Conservation (phyloP, 331 rosid species). For the Pyrus hybrid region DNA sequence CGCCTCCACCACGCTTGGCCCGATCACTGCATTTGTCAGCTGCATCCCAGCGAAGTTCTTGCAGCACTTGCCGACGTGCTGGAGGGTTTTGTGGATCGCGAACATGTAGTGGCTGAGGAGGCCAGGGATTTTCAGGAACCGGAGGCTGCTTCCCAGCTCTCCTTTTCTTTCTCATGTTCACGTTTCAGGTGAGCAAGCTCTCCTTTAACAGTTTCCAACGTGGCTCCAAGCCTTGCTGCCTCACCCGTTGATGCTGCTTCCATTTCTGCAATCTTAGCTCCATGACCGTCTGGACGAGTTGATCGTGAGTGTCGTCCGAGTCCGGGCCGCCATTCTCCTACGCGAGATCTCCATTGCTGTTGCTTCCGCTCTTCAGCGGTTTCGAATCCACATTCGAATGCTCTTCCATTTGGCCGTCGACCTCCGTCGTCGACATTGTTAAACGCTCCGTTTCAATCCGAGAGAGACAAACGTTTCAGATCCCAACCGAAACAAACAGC, state of each 20-base stretch:
- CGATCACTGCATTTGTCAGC: too few species aligned
- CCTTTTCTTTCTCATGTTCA: too few species aligned
- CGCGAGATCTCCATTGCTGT: conserved; percentile 24
- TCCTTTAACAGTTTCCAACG: conserved; percentile 75
- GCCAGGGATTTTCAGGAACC: too few species aligned
- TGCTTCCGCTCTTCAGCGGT: conserved; percentile 21
- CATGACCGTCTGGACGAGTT: conserved; percentile 53
- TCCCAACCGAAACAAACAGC: neutral
- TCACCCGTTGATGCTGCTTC: conserved; percentile 96
- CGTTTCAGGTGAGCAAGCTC: conserved; percentile 71
- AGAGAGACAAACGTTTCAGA: neutral
- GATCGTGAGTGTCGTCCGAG: conserved; percentile 35
- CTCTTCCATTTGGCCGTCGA: conserved; percentile 30
- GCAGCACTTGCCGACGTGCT: too few species aligned
- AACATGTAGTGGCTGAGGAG: too few species aligned
- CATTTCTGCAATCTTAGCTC: conserved; percentile 96
- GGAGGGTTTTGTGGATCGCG: too few species aligned
- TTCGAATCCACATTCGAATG: conserved; percentile 17
- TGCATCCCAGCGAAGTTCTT: too few species aligned
- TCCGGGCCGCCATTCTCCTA: conserved; percentile 30
- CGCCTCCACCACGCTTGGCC: too few species aligned
- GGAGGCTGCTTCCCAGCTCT: too few species aligned
- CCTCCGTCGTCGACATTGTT: conserved; percentile 31
- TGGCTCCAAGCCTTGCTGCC: conserved; percentile 85
- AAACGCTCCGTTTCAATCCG: neutral